Conservation (phyloP, 805 yeast genomes). For the Komagataella ulmi region DNA sequence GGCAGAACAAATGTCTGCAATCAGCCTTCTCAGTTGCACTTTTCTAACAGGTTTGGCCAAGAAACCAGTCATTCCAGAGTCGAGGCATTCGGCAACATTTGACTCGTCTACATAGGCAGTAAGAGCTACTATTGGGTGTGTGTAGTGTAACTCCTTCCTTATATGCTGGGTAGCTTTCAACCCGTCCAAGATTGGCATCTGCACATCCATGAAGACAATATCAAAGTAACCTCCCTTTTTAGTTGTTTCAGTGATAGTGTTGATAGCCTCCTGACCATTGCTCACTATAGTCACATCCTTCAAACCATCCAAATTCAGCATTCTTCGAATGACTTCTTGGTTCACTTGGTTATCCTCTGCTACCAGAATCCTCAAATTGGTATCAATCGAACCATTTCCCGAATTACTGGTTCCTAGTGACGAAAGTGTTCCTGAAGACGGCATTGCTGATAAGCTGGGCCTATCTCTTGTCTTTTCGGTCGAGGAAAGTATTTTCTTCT, state of each 20-base stretch:
- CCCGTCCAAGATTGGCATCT: conserved; percentile 97
- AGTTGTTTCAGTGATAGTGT: conserved; percentile 37
- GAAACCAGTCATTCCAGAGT: conserved; percentile 89
- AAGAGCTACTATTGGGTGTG: conserved; percentile 77
- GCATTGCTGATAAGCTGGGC: neutral
- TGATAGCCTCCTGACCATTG: conserved; percentile 86
- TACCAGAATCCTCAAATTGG: conserved; percentile 45
- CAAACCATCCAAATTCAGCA: conserved; percentile 79
- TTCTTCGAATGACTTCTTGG: conserved; percentile 84
- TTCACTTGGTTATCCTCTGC: conserved; percentile 93
- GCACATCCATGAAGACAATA: conserved; percentile 90
- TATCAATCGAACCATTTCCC: neutral
- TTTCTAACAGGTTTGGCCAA: conserved; percentile 80
- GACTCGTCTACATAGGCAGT: conserved; percentile 94
- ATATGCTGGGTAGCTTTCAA: conserved; percentile 68
- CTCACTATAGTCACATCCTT: conserved; percentile 62
- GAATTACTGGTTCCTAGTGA: no score
- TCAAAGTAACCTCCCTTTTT: conserved; percentile 36
- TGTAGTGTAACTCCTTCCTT: conserved; percentile 44
- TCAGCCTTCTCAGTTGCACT: conserved; percentile 45
- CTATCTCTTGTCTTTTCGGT: neutral
- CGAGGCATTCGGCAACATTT: conserved; percentile 73
- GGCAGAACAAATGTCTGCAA: conserved; percentile 27
- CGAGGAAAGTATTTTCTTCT: neutral
- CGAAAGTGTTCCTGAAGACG: neutral